Base-by-base conservation (phyloP, 208 protist species). In the Leishmania mexicana region DNA sequence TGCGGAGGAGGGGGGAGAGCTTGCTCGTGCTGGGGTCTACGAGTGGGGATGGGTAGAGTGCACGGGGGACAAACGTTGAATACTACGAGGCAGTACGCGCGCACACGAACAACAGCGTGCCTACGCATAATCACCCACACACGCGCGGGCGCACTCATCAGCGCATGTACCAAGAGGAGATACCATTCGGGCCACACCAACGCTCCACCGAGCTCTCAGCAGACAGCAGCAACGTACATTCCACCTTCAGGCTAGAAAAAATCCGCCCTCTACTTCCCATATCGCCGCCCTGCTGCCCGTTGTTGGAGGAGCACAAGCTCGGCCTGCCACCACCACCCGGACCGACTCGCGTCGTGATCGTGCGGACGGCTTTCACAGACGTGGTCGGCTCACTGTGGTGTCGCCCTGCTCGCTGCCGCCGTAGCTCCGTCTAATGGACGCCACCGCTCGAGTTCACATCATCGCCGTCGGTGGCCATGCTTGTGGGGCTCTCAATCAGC, bases 321-420 rank as follows among this genome's bases (percentile, higher is more conserved):
- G 5, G 4, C 11, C 72, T n/a, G n/a, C 8, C n/a, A 7, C 15
- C 72, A 45, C 31, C 72, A 42, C 49, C 31, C n/a, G 72, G 49
- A 24, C 72, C 72, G 15, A 45, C 40, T 76, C 72, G 15, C 11
- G 47, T 42, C 2, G 74, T 51, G 54, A 45, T 60, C 19, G 53
- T 49, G 51, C n/a, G 19, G 51, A 51, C 62, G 47, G 51, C 62
- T 1, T 60, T 75, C 31, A 42, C 10, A 4, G 54, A 15, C 2
- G 68, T 75, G 65, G 54, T 51, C 10, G 64, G 47, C 65, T 83
- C 51, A 15, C 62, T 31, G 49, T 54, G 72, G 38, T 68, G 53
- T 17, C 67, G 80, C 75, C 7, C 13, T 15, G 53, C 3, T 21
- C 47, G 28, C n/a, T 54, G 47, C 42, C 71, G 47, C 24, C n/a